A percentile compares a stretch with the other conserved stretches of the same genome.
phyloP scores from a whole-genome alignment of 257 asterid species.

The Coffea eugenioides region DNA sequence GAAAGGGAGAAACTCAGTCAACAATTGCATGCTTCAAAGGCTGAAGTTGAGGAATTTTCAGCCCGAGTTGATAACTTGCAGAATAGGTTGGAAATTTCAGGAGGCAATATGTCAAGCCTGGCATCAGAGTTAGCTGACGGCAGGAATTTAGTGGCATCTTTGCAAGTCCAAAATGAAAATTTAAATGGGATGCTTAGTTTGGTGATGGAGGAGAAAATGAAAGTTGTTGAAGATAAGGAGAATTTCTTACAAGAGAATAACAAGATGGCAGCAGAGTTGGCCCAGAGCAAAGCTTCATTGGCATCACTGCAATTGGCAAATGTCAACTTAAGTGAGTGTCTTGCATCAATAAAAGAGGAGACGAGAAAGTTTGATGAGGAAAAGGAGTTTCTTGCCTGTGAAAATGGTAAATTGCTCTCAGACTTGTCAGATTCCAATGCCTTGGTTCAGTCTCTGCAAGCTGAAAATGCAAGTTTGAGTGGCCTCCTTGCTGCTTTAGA shows the following conservation, averaged over 20 bases:
- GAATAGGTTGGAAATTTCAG: constrained; percentile 53
- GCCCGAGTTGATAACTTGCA: constrained; percentile 59
- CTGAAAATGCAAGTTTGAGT: constrained; percentile 46
- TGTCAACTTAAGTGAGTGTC: constrained; percentile 28
- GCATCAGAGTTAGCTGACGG: constrained; percentile 60
- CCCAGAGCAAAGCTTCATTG: constrained; percentile 46
- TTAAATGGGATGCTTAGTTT: constrained; percentile 39
- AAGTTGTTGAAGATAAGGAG: constrained; percentile 51
- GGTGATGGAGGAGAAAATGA: constrained; percentile 53
- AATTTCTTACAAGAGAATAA: constrained; percentile 47
- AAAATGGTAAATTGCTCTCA: constrained; percentile 52
- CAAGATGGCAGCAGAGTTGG: constrained; percentile 50
- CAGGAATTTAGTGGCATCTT: constrained; percentile 46
- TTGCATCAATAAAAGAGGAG: constrained; percentile 47
- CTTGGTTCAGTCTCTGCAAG: constrained; percentile 50
- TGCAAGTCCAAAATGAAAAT: constrained; percentile 61
- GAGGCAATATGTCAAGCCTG: constrained; percentile 58
- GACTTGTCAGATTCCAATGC: constrained; percentile 46
- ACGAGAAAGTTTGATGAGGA: constrained; percentile 51
- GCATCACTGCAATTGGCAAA: constrained; percentile 49
- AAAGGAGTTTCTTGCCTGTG: constrained; percentile 41
- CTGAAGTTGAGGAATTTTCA: constrained; percentile 52
- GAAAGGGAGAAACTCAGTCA: constrained; percentile 53
- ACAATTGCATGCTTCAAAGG: constrained; percentile 58
- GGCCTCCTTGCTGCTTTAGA: constrained; percentile 35